Conservation (phyloP, 148 eudicot species). For the Chenopodium quinoa region DNA sequence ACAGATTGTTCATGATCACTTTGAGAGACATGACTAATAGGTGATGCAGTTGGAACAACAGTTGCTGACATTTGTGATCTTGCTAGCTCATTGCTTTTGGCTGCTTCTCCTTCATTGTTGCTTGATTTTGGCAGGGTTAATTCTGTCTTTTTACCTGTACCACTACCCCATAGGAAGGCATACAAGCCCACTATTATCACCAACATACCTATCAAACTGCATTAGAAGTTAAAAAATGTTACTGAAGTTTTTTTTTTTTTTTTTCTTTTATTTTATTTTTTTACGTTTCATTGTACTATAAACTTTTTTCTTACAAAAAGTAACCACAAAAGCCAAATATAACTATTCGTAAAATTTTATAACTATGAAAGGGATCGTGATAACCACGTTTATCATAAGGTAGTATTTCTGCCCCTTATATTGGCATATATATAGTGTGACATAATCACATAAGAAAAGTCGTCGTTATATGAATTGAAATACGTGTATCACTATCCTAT, state of each 20-base stretch:
- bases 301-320: too few relatives aligned
- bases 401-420: background rate
- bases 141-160: conserved; percentile 28
- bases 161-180: conserved; percentile 53
- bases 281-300: too few relatives aligned
- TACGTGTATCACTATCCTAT: too few relatives aligned
- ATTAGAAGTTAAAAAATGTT: background rate
- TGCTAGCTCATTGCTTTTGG: background rate
- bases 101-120: background rate
- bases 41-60: conserved; percentile 21
- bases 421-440: too few relatives aligned
- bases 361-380: background rate
- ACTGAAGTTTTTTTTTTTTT: background rate
- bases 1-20: too few relatives aligned
- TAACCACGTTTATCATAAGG: background rate
- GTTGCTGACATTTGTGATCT: conserved; percentile 18
- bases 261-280: too few relatives aligned
- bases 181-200: conserved; percentile 52
- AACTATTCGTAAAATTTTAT: background rate
- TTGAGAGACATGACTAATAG: background rate
- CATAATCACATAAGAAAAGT: background rate
- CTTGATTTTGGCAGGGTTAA: conserved; percentile 4
- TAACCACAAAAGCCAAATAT: too few relatives aligned
- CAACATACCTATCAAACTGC: conserved; percentile 63
- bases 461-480: too few relatives aligned